Evolutionary conservation across 208 protist genomes (phyloP), one percentile per base, ranked within the genome.

Genomic region (Trypanosoma brucei): DNA sequence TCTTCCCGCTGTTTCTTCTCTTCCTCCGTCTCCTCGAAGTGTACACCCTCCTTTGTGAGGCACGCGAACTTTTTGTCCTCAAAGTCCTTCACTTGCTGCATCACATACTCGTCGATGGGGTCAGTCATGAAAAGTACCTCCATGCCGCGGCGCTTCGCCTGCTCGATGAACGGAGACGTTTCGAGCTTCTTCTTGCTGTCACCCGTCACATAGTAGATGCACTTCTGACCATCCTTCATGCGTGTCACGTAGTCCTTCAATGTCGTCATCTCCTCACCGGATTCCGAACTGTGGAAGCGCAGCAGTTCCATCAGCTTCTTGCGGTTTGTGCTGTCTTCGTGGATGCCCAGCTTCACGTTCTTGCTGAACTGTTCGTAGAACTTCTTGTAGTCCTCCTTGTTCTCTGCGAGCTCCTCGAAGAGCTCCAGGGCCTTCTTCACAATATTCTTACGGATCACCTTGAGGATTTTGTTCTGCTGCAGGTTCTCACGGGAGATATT

Each of bases 191-290:
- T 87, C 64, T 92, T 93, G 54, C 53, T 77, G 75, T 99, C 97
- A 66, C 98, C 98, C 48, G 98, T 99, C 79, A 99, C 99, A 85
- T 98, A 99, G 87, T 98, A 99, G 71, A 99, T 99, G 64, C 84
- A 75, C 71, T 99, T 97, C 91, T 99, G 98, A 9, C 74, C 78
- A 72, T 98, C 94, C 74, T 97, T 94, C 98, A 99, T 99, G 54
- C 95, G 76, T 3, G 72, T 75, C 44, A 97, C 81, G 83, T 99
- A 99, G 62, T 99, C 98, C 70, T 98, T 95, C 40, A 99, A 77
- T 13, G 88, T 92, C 38, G 90, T 96, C 44, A 81, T 53, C 46
- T 98, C 93, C 34, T 98, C 97, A 37, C 64, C 79, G 36, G 73
- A 83, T 70, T 96, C 96, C 42, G 95, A 97, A 38, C 95, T 96